Conservation (phyloP, 106 monocot species). For the Acorus calamus region DNA sequence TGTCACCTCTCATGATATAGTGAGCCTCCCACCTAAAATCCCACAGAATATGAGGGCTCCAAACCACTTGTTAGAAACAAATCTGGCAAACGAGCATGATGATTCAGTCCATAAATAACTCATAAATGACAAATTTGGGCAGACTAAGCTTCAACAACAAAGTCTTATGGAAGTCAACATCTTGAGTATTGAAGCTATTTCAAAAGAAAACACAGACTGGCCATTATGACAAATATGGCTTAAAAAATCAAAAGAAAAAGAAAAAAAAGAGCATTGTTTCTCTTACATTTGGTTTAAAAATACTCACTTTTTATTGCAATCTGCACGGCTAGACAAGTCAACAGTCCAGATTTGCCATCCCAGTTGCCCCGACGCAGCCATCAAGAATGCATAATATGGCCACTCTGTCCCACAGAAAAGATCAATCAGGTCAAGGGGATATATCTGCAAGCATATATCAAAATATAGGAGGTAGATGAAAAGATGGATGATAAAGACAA, state of each 20-base stretch:
- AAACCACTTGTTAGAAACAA: conserved; percentile 89
- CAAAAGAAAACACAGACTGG: too few relatives aligned
- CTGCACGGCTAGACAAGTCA: conserved; percentile 62
- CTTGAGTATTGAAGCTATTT: too few relatives aligned
- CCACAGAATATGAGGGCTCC: conserved; percentile 71
- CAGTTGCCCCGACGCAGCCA: conserved; percentile 62
- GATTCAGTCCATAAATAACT: not conserved
- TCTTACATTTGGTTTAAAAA: too few relatives aligned
- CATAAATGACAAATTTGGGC: not conserved
- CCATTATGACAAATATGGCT: too few relatives aligned
- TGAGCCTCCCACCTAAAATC: conserved; percentile 57
- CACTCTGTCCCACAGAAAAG: conserved; percentile 53
- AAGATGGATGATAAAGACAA: too few relatives aligned
- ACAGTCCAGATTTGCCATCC: conserved; percentile 83
- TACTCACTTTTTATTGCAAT: conserved; percentile 90
- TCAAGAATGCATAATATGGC: conserved; percentile 71
- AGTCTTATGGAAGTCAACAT: too few relatives aligned
- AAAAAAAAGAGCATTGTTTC: too few relatives aligned
- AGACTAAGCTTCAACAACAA: too few relatives aligned
- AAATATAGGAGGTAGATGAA: too few relatives aligned
- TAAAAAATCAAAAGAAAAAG: too few relatives aligned
- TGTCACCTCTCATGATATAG: too few relatives aligned
- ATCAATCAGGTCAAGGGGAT: not conserved
- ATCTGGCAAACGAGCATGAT: conserved; percentile 28
- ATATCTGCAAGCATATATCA: too few relatives aligned